A percentile compares a stretch with the other conserved stretches of the same genome.
Conservation (phyloP, 495 filamentous ascomycete genomes). For the Penicillium silybi region DNA sequence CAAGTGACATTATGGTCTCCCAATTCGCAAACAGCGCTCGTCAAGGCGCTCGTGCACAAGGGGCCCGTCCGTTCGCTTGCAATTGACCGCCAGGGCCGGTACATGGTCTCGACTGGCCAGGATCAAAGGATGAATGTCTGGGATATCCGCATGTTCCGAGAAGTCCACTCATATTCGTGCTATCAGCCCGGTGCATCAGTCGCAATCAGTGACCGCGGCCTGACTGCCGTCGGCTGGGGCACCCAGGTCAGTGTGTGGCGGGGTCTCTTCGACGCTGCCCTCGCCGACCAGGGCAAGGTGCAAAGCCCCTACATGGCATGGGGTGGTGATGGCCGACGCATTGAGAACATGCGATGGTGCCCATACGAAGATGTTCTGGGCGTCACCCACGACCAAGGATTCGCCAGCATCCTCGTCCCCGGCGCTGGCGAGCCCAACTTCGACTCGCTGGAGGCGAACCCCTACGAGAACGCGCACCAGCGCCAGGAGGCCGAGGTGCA, state of each 20-base stretch:
- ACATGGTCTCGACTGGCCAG: constrained; percentile 93
- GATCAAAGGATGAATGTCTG: constrained; percentile 91
- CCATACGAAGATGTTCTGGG: constrained; percentile 93
- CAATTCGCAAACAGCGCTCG: constrained; percentile 77
- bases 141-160: constrained; percentile 92
- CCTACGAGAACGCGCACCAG: constrained; percentile 93
- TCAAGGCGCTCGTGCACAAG: constrained; percentile 90
- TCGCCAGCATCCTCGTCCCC: constrained; percentile 83
- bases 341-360: constrained; percentile 85
- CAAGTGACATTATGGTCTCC: constrained; percentile 96
- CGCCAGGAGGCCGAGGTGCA: constrained; percentile 91
- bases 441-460: constrained; percentile 88
- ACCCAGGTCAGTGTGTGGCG: constrained; percentile 87
- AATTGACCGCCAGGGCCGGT: constrained; percentile 83
- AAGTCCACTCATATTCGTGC: constrained; percentile 87
- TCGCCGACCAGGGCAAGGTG: constrained; percentile 68
- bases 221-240: constrained; percentile 90
- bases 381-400: constrained; percentile 77
- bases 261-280: constrained; percentile 71
- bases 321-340: constrained; percentile 77
- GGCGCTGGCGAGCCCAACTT: constrained; percentile 96
- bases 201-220: constrained; percentile 79
- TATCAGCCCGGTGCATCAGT: constrained; percentile 79
- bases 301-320: constrained; percentile 89
- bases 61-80: constrained; percentile 87